These are phyloP conservation scores for Chrysanthemum seticuspe DNA, from an alignment of 129 eudicot species.

Conservation along the genomic window DNA sequence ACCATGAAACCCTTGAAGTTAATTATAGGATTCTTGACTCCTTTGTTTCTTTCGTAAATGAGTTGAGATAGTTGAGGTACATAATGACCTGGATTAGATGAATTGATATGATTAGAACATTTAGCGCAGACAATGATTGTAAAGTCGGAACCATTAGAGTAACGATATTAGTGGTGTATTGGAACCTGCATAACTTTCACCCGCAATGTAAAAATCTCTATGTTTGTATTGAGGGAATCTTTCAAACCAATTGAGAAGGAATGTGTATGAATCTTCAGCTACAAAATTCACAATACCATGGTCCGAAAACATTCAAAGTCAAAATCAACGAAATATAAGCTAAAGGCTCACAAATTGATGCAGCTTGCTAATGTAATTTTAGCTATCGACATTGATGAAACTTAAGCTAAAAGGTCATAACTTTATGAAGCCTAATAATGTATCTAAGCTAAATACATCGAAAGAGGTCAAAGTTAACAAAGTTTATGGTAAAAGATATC, in stretches of 20 bases:
- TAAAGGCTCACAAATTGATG: slow-evolving; percentile 13
- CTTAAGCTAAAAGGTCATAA: slow-evolving; percentile 3
- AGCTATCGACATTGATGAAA: no score
- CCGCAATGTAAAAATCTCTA: slow-evolving; percentile 89
- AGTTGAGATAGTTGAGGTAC: slow-evolving; percentile 91
- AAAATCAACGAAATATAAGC: slow-evolving; percentile 28
- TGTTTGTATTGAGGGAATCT: slow-evolving; percentile 97
- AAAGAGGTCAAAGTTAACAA: slow-evolving; percentile 10
- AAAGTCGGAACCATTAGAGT: not conserved
- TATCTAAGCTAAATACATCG: slow-evolving; percentile 3
- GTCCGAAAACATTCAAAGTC: slow-evolving; percentile 27
- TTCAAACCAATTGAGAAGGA: slow-evolving; percentile 82
- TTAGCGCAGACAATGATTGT: not conserved
- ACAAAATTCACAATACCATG: slow-evolving; percentile 22
- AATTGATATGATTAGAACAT: slow-evolving; percentile 17
- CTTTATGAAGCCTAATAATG: not conserved
- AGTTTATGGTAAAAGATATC: slow-evolving; percentile 24
- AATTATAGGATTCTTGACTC: slow-evolving; percentile 66
- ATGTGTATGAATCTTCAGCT: slow-evolving; percentile 87
- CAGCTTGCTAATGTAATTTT: slow-evolving; percentile 5
- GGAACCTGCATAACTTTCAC: slow-evolving; percentile 98
- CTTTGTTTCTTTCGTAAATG: slow-evolving; percentile 72
- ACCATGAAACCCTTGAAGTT: slow-evolving; percentile 99
- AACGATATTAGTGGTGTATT: slow-evolving; percentile 11
- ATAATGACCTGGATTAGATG: slow-evolving; percentile 71